phyloP scores from a whole-genome alignment of 108 stramenopile species.

The Cyclostephanos tholiformis region DNA sequence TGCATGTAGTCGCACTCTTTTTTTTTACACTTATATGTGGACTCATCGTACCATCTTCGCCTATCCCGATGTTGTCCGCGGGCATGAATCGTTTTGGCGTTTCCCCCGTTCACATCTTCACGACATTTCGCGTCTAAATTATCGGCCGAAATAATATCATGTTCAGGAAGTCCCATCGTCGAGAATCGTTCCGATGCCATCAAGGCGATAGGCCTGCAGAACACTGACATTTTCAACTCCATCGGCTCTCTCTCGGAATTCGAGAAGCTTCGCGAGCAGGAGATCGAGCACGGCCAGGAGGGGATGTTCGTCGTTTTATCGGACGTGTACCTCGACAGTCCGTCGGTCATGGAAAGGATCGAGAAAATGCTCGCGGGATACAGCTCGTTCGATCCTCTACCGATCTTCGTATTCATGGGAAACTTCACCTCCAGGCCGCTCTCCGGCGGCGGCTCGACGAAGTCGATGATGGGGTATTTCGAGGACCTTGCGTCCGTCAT shows the following conservation, averaged over 20 bases:
- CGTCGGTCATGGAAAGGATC: conserved; percentile 76
- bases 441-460: conserved; percentile 37
- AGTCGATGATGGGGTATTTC: conserved; percentile 60
- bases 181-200: conserved; percentile 68
- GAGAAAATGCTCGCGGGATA: conserved; percentile 77
- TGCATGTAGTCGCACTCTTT: too few relatives aligned
- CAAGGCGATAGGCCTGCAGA: conserved; percentile 66
- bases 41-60: too few relatives aligned
- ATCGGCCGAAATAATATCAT: background rate
- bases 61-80: too few relatives aligned
- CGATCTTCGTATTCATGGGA: conserved; percentile 94
- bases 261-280: conserved; percentile 58
- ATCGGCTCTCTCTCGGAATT: conserved; percentile 65
- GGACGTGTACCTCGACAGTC: conserved; percentile 91
- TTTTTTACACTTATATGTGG: too few relatives aligned
- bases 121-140: background rate
- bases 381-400: conserved; percentile 53
- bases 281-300: conserved; percentile 57
- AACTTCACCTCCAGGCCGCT: conserved; percentile 81
- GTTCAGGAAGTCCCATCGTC: conserved; percentile 69
- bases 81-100: background rate
- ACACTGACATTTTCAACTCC: conserved; percentile 64
- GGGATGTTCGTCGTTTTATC: conserved; percentile 85
- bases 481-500: conserved; percentile 72
- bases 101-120: background rate